phyloP scores from a whole-genome alignment of 2,329 filamentous ascomycete species.

The Calcarisporium arbuscula region DNA sequence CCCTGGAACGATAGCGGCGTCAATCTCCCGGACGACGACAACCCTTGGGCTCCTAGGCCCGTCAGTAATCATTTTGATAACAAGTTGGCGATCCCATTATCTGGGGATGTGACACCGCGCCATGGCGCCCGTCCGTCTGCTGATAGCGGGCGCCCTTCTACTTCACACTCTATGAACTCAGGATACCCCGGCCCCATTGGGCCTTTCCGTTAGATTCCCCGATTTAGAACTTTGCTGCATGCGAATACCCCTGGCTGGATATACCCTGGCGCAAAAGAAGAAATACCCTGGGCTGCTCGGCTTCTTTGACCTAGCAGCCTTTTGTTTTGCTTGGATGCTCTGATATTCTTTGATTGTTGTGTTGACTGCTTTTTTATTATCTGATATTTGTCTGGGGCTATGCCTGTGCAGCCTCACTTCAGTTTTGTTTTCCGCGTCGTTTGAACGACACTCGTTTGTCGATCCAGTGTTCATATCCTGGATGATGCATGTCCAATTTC shows the following conservation, averaged over 20 bases:
- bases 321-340: conserved; percentile 19
- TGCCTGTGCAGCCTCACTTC: no score
- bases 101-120: conserved; percentile 77
- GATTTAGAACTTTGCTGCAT: conserved; percentile 40
- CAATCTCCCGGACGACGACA: conserved; percentile 85
- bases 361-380: conserved; percentile 14
- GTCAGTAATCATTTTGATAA: conserved; percentile 59
- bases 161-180: conserved; percentile 91
- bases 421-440: conserved; percentile 12
- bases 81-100: conserved; percentile 59
- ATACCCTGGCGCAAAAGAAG: conserved; percentile 58
- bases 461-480: conserved; percentile 21
- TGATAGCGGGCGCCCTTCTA: conserved; percentile 87
- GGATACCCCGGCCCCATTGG: conserved; percentile 92
- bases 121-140: conserved; percentile 79
- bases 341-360: conserved; percentile 11
- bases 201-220: conserved; percentile 73
- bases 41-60: conserved; percentile 56
- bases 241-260: conserved; percentile 58
- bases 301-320: conserved; percentile 28
- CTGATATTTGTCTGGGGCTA: no score
- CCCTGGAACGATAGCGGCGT: conserved; percentile 98
- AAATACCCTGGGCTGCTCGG: conserved; percentile 46
- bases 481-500: conserved; percentile 26
- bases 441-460: conserved; percentile 15